Base-by-base conservation (phyloP, 164 flowering plant species). In the Chimonanthus praecox region DNA sequence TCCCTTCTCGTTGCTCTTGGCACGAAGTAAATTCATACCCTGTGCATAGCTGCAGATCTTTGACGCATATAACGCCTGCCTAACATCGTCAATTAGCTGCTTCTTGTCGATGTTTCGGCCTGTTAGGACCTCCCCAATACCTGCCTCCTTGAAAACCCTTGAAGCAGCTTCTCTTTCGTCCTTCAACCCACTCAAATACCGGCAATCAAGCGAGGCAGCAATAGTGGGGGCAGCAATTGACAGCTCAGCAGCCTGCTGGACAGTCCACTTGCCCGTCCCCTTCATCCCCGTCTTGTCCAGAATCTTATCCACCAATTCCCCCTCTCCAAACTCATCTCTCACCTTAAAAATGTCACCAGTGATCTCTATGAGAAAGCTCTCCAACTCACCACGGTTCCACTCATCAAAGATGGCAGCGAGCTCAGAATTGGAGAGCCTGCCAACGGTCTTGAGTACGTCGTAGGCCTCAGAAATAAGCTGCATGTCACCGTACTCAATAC, bases 251-350 rank as follows among this genome's bases (percentile, higher is more conserved):
- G 87, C 87, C 82, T 0, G 82, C 82, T 9, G 82, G 7, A 78
- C 76, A 7, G 58, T 51, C 78, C 80, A 78, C 48, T 74, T 74
- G 60, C 80, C 80, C 11, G 80, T 74, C 64, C 87, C 87, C 72
- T 84, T 84, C 84, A 84, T 82, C 76, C 87, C 87, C 6, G 85
- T 84, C 73, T 82, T 82, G 68, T 84, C 87, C 73, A 84, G 67
- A 47, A 84, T 80, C 82, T 84, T 84, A 73, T 84, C 87, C 47
- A 84, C 83, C 73, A 84, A 75, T 51, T 78, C 79, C 18, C 85
- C 85, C 4, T 79, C 74, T 3, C 78, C 86, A 3, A 68, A 47
- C 0, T 80, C 80, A 79, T 84, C 85, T 74, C 75, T 78, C 47
- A 80, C 82, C 74, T 72, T 80, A 48, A 84, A 84, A 4, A 84